Evolutionary conservation across 176 grass and related monocot genomes (phyloP), one percentile per base, ranked within the genome.

Genomic region (Lolium multiflorum): DNA sequence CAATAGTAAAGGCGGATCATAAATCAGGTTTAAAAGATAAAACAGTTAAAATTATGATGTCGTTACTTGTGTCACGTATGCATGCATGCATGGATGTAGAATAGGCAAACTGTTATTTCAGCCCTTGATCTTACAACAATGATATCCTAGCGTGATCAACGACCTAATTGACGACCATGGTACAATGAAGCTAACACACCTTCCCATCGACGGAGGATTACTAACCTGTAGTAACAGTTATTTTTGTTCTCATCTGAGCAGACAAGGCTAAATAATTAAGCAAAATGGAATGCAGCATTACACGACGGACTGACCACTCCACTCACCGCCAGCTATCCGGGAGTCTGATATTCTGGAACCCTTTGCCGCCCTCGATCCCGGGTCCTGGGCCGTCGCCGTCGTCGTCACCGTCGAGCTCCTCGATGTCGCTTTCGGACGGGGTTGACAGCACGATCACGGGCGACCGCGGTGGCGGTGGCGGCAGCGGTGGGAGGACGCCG

Each of bases 321-420:
- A 22, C 57, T 95, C 87, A 97, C 65, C 85, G 71, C 92, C 94
- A 97, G 89, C 92, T 94, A 72, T 85, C 86, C 6, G 94, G 94
- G 44, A 97, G 90, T 64, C 35, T 83, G 88, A 97, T 94, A 83
- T 94, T 89, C 83, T 94, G 92, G 12, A 43, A 43, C 41, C 41
- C 41, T 43, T 43, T 5, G 39, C 47, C 9, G 43, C 26, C 11
- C 7, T 26, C 55, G 49, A 84, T 18, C 35, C 15, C 90, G 4
- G 72, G 74, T 11, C 90, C 92, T 55, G 86, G 85, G 60, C 8
- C 25, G 25, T 65, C 62, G 12, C 38, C 86, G 2, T 81, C 52
- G 60, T 7, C 25, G 25, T 65, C 62, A 9, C 38, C 86, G 2
- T 81, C 52, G 31, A 73, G 44, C 18, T 72, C 74, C 46, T 48